Evolutionary conservation across 1,284 basidiomycete genomes (phyloP).

Genomic region (Fereydounia khargensis): DNA sequence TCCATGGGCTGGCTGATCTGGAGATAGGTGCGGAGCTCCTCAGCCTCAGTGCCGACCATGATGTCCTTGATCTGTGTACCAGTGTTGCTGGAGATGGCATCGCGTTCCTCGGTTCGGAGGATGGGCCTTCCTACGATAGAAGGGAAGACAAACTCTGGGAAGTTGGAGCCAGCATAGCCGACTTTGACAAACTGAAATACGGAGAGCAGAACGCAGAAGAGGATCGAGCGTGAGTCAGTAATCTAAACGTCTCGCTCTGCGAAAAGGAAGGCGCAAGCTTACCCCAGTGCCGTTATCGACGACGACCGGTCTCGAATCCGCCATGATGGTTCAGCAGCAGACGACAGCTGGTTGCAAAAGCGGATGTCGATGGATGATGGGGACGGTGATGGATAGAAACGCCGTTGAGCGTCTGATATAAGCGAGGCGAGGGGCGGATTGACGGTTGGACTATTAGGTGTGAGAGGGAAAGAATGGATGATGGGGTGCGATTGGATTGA

Average conservation of each 20-base stretch:
- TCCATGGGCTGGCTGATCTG: slow-evolving; percentile 98
- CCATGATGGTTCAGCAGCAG: slow-evolving; percentile 41
- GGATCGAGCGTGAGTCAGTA: background rate
- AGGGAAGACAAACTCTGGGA: slow-evolving; percentile 96
- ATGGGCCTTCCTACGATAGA: slow-evolving; percentile 96
- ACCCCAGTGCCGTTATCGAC: slow-evolving; percentile 98
- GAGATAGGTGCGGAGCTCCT: slow-evolving; percentile 87
- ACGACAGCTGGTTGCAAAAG: background rate
- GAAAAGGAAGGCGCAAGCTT: slow-evolving; percentile 19
- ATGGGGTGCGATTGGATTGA: background rate
- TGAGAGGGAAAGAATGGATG: background rate
- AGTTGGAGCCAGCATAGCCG: slow-evolving; percentile 82
- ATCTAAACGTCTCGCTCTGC: no score
- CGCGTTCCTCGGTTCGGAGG: slow-evolving; percentile 90
- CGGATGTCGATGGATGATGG: background rate
- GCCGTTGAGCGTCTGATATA: background rate
- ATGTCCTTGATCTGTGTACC: slow-evolving; percentile 71
- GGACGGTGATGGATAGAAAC: background rate
- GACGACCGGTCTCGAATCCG: slow-evolving; percentile 69
- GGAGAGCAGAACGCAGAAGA: background rate
- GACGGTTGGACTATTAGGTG: slow-evolving; percentile 1
- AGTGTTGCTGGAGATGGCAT: slow-evolving; percentile 63
- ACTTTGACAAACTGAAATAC: slow-evolving; percentile 73
- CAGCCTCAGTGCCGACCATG: slow-evolving; percentile 96
- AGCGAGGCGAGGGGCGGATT: background rate